Evolutionary conservation across 2,329 filamentous ascomycete genomes (phyloP), one percentile per base, ranked within the genome.

Genomic region (Rutstroemia sp.): DNA sequence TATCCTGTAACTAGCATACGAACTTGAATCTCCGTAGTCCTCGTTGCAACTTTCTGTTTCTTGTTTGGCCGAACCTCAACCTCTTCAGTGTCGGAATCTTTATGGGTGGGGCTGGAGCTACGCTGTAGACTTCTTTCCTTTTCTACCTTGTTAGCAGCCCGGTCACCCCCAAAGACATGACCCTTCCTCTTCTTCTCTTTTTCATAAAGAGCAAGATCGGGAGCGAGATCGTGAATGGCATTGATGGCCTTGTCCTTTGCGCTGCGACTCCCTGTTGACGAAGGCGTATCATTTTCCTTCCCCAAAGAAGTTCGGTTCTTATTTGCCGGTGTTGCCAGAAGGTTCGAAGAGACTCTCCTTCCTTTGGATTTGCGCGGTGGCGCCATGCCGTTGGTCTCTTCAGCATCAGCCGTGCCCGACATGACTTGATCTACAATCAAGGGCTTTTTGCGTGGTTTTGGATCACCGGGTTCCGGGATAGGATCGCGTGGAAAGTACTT

Each of bases 131-230:
- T 65, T 63, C 69, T 69, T 52, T 77, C 73, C 64, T 77, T 79
- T 56, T 86, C 82, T 18, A 80, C 74, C 57, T 75, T 71, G 54
- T 85, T 79, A 2, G 81, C 78, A 1, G 83, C 83, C 50, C 82
- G 76, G 65, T 83, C 85, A 21, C 83, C 83, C 23, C 83, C 83
- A 77, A 82, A 86, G 0, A 78, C 75, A 48, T 58, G 3, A 69
- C 75, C 50, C 75, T 82, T 59, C 69, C 94, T 84, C 74, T 95
- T 96, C 75, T 82, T 90, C 73, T 99, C 94, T 69, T 94, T 96
- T 67, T 97, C 88, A 67, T 94, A 99, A 34, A 95, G 75, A 2
- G 86, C 87, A 66, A 97, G 91, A 67, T 99, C 94, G 0, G 86
- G 81, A 0, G 89, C 91, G 57, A 92, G 77, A 38, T 82, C 80